phyloP scores from a whole-genome alignment of 2,329 filamentous ascomycete genomes.

The Coniochaeta sp. region DNA sequence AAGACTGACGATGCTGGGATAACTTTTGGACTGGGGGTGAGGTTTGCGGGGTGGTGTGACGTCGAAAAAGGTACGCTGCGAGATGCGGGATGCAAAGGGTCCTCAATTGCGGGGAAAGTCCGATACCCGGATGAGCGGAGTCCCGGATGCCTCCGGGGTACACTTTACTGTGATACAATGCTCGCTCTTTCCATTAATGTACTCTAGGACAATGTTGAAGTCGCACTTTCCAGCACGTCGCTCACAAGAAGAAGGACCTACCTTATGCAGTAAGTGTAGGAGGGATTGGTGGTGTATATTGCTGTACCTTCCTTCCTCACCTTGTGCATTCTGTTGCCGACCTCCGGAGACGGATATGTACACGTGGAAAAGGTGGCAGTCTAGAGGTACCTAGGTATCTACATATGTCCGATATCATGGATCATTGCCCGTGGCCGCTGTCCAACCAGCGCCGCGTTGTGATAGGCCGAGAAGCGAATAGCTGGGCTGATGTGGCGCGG shows the following conservation, averaged over 20 bases:
- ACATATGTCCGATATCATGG: background rate
- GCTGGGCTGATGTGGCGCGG: background rate
- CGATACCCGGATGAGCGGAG: background rate
- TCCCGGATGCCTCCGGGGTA: background rate
- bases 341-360: too few species aligned
- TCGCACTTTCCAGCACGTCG: background rate
- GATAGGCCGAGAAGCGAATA: background rate
- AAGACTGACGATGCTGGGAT: background rate
- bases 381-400: too few species aligned
- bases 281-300: too few species aligned
- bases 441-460: background rate
- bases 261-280: too few species aligned
- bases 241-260: background rate
- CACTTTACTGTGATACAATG: too few species aligned
- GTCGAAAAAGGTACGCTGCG: background rate
- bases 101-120: background rate
- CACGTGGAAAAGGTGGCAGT: too few species aligned
- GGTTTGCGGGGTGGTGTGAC: background rate
- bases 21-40: background rate
- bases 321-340: too few species aligned
- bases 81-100: background rate
- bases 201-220: background rate
- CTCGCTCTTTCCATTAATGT: too few species aligned
- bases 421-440: background rate
- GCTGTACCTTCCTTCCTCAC: too few species aligned